A percentile compares a stretch with the other conserved stretches of the same genome.
Conservation (phyloP, 768 basidiomycete genomes). For the Tulasnella sp. region DNA sequence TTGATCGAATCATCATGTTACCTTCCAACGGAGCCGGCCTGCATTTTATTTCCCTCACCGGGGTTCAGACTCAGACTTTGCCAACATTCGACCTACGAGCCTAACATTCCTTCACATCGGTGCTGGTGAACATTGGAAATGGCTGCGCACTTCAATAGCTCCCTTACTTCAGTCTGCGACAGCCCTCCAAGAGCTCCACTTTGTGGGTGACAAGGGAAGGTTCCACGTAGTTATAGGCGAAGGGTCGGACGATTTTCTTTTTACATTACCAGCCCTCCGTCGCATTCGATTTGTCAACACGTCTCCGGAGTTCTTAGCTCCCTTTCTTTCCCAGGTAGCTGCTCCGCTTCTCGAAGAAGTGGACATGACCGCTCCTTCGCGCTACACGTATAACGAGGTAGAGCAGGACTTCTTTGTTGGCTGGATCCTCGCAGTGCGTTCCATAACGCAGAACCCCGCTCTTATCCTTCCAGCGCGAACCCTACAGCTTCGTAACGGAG, state of each 20-base stretch:
- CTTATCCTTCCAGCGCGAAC: neutral
- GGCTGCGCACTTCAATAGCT: neutral
- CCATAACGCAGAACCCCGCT: neutral
- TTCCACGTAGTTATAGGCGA: neutral
- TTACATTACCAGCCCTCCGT: neutral
- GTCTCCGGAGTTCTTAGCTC: neutral
- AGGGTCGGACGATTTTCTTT: neutral
- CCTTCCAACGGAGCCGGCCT: neutral
- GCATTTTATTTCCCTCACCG: neutral
- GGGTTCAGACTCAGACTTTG: neutral
- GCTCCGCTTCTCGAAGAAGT: neutral
- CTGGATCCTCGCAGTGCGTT: neutral
- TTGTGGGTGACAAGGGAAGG: neutral
- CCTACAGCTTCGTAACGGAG: neutral
- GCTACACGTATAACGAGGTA: neutral
- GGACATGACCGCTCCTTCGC: neutral
- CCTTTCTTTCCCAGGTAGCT: neutral
- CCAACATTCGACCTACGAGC: neutral
- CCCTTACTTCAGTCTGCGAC: neutral
- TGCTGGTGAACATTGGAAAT: neutral
- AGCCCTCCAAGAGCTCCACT: slow-evolving; percentile 2
- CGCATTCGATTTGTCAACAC: neutral
- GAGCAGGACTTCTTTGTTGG: neutral
- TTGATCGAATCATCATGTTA: neutral
- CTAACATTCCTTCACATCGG: neutral